phyloP scores from a whole-genome alignment of 1,139 yeast species.

The Candida sanyaensis region DNA sequence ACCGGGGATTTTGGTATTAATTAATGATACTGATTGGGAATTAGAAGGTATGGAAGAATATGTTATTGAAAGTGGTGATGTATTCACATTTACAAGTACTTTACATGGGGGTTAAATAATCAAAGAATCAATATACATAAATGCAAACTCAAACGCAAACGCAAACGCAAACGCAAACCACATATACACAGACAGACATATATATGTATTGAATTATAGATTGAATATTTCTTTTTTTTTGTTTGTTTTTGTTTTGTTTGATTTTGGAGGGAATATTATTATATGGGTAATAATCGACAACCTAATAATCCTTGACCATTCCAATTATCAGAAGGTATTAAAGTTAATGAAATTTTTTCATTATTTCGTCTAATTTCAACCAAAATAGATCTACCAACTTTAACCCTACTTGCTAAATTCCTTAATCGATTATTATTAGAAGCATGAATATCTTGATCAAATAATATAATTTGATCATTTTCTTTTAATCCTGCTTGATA shows the following conservation, averaged over 20 bases:
- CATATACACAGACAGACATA: too few species aligned
- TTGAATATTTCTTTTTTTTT: too few species aligned
- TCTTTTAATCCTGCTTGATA: slow-evolving; percentile 37
- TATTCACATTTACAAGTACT: slow-evolving; percentile 86
- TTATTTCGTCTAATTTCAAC: slow-evolving; percentile 38
- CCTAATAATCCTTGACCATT: slow-evolving; percentile 74
- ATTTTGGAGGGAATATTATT: slow-evolving; percentile 6
- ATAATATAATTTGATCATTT: slow-evolving; percentile 52
- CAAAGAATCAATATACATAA: too few species aligned
- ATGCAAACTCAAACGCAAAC: too few species aligned
- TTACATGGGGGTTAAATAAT: slow-evolving; percentile 79
- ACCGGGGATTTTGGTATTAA: slow-evolving; percentile 88
- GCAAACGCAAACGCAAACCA: too few species aligned
- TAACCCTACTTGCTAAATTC: slow-evolving; percentile 37
- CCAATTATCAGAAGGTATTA: slow-evolving; percentile 64
- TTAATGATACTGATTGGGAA: slow-evolving; percentile 98
- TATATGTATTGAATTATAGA: too few species aligned
- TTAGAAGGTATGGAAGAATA: slow-evolving; percentile 86
- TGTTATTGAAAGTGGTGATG: slow-evolving; percentile 71
- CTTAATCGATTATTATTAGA: slow-evolving; percentile 50
- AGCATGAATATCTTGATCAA: slow-evolving; percentile 54
- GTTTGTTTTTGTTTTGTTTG: too few species aligned
- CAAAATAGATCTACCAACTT: slow-evolving; percentile 27
- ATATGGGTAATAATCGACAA: slow-evolving; percentile 59
- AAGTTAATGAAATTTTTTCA: slow-evolving; percentile 22